Evolutionary conservation across 2,329 filamentous ascomycete genomes (phyloP).

Genomic region (Plectosphaerella plurivora): DNA sequence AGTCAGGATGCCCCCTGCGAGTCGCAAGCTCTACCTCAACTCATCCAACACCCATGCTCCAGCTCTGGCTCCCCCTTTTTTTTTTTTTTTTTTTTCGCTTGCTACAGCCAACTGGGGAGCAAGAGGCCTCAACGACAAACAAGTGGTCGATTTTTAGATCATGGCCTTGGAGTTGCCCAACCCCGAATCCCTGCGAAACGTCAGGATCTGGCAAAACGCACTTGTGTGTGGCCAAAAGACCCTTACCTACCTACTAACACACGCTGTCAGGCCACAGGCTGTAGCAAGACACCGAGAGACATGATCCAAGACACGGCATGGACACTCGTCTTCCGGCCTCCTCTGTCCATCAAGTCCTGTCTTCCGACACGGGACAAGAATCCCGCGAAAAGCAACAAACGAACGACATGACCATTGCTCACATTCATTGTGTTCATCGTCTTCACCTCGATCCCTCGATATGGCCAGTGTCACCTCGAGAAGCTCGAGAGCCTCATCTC

Average conservation of each 20-base stretch:
- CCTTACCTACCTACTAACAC: no score
- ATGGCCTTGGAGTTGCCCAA: background rate
- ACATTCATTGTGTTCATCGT: background rate
- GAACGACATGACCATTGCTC: background rate
- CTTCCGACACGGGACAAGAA: background rate
- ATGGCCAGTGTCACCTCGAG: background rate
- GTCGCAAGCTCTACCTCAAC: background rate
- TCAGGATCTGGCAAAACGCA: no score
- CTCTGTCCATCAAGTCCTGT: no score
- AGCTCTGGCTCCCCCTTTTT: background rate
- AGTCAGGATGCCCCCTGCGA: background rate
- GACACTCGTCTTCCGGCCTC: no score
- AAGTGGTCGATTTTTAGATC: background rate
- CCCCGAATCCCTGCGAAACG: background rate
- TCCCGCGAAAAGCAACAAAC: background rate
- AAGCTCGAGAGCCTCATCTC: background rate
- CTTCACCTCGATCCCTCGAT: background rate
- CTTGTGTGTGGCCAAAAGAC: no score
- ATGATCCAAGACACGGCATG: background rate
- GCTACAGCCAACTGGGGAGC: no score
- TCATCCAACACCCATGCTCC: background rate
- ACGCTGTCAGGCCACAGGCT: background rate
- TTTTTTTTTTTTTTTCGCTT: background rate
- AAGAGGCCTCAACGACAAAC: background rate
- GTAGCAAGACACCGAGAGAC: background rate